These are phyloP conservation scores for Fusarium palustre DNA, from an alignment of 2,329 filamentous ascomycete species.

Conservation along the genomic window DNA sequence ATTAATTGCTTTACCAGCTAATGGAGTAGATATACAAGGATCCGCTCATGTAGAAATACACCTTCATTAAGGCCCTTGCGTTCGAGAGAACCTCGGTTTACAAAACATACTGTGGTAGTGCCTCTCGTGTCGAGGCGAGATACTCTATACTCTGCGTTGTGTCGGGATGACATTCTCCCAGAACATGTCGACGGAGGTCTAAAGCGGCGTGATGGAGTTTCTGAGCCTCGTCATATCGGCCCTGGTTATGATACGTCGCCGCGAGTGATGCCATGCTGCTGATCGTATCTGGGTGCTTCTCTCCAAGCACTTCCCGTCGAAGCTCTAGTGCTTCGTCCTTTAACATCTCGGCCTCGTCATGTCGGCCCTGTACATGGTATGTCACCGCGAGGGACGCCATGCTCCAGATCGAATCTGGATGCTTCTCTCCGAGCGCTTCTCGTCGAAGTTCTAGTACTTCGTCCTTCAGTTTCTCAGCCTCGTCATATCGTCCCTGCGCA, in stretches of 20 bases:
- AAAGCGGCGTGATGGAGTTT: neutral
- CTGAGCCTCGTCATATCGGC: too few species aligned
- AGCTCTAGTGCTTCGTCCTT: too few species aligned
- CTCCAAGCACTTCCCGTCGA: too few species aligned
- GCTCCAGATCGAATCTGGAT: constrained; percentile 18
- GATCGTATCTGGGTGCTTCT: too few species aligned
- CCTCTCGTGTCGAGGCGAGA: neutral
- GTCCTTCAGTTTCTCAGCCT: neutral
- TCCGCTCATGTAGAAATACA: too few species aligned
- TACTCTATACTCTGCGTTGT: neutral
- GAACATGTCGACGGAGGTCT: neutral
- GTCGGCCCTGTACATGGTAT: neutral
- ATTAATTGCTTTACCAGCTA: too few species aligned
- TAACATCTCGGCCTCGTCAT: neutral
- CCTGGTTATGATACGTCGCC: too few species aligned
- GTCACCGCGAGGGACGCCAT: neutral
- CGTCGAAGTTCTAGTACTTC: neutral
- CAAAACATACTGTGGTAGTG: neutral
- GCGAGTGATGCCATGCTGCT: too few species aligned
- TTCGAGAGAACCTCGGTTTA: too few species aligned
- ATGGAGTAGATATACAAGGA: too few species aligned
- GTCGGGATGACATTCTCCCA: neutral
- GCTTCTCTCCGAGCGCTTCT: constrained; percentile 4
- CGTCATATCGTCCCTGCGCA: neutral
- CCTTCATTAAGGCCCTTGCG: too few species aligned